Evolutionary conservation across 2,329 filamentous ascomycete genomes (phyloP), one percentile per base, ranked within the genome.

Genomic region (Pezicula neosporulosa): DNA sequence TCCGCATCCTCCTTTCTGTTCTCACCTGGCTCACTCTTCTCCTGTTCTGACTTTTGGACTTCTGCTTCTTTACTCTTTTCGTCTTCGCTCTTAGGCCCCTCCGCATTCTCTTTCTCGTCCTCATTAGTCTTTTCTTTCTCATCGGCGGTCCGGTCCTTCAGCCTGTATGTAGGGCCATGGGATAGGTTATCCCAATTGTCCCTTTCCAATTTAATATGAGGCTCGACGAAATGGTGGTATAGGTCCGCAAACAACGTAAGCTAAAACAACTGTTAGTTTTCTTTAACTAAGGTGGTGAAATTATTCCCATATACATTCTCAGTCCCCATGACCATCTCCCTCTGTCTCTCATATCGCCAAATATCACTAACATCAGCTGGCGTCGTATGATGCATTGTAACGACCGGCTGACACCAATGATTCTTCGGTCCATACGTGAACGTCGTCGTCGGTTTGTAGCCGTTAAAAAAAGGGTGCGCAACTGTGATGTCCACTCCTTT

Each of bases 351-450:
- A 51, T 73, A 81, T 49, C 78, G 71, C 76, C 78, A 82, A 33
- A 80, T 69, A 39, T 60, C 66, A 55, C 71, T 76, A 43, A 80
- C 70, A 59, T 82, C 78, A 56, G 78, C 72, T 8, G 76, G 69
- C 44, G 73, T 72, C 63, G 82, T 72, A 58, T 80, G 77, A 57
- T 81, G 77, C 76, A 82, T 78, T 3, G 78, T 80, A 38, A 82
- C 61, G n/a, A 80, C 70, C 5, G 78, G 78, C 59, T 81, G 75
- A 54, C 79, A 82, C 78, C 79, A 82, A 54, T 79, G 52, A 39
- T 67, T 79, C 4, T 44, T 37, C 8, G 56, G 55, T 5, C 57
- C 56, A 46, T 60, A 62, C 1, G 62, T 59, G 43, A 68, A 80
- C 9, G 75, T 77, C 36, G 75, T 77, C 36, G 68, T 73, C 4